These are phyloP conservation scores for Pichia manshurica DNA, from an alignment of 805 yeast genomes.

Conservation along the genomic window DNA sequence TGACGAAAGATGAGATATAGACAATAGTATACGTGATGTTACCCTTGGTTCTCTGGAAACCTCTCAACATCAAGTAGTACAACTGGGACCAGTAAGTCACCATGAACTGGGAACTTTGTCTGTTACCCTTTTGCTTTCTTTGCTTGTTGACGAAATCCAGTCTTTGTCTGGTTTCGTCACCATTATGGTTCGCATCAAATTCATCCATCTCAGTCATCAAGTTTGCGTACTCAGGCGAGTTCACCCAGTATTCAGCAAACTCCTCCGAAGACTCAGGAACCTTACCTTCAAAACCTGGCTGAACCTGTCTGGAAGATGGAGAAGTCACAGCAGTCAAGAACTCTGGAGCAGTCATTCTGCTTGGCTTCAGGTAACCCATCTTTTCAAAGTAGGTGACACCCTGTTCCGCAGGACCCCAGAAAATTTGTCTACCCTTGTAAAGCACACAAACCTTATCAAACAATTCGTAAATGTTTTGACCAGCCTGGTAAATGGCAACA, in stretches of 20 bases:
- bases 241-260: slow-evolving; percentile 54
- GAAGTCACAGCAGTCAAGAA: slow-evolving; percentile 24
- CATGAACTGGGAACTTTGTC: slow-evolving; percentile 33
- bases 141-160: slow-evolving; percentile 27
- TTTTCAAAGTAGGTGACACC: slow-evolving; percentile 54
- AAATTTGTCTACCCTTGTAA: slow-evolving; percentile 57
- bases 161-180: slow-evolving; percentile 31
- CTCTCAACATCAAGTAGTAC: slow-evolving; percentile 46
- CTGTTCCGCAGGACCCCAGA: slow-evolving; percentile 50
- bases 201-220: slow-evolving; percentile 33
- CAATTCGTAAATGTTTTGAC: slow-evolving; percentile 56
- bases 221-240: slow-evolving; percentile 47
- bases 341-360: slow-evolving; percentile 21
- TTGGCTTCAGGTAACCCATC: slow-evolving; percentile 47
- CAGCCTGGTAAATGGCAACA: slow-evolving; percentile 42
- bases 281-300: slow-evolving; percentile 22
- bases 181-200: slow-evolving; percentile 28
- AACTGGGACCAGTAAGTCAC: slow-evolving; percentile 47
- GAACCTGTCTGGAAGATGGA: slow-evolving; percentile 12
- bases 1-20: slow-evolving; percentile 43
- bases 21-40: slow-evolving; percentile 50
- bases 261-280: slow-evolving; percentile 62
- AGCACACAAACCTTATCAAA: slow-evolving; percentile 60
- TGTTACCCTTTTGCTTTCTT: slow-evolving; percentile 37
- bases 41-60: slow-evolving; percentile 48